These are phyloP conservation scores for Coemansia sp. DNA, from an alignment of 192 early-diverging fungal species.

Conservation along the genomic window DNA sequence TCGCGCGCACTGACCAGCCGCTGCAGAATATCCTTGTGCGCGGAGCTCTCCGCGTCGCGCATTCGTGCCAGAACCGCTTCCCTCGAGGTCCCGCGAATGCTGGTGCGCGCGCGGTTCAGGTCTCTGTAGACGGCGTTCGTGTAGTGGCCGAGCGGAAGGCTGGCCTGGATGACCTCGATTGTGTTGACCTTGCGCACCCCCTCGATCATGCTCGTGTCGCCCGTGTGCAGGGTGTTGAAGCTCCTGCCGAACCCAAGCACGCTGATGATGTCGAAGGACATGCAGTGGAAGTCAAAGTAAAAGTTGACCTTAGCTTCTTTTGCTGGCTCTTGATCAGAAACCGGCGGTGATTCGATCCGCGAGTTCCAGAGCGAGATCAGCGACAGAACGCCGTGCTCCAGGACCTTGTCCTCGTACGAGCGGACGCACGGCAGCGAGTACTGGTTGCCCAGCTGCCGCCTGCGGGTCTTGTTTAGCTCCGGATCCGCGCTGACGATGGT, in stretches of 20 bases:
- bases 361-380: constrained; percentile 34
- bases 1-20: constrained; percentile 45
- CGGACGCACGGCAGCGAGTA: constrained; percentile 29
- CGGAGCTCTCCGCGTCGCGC: background rate
- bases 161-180: constrained; percentile 18
- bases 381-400: constrained; percentile 31
- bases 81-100: background rate
- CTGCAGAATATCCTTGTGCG: constrained; percentile 45
- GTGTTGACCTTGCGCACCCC: constrained; percentile 15
- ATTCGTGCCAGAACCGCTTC: background rate
- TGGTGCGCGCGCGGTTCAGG: background rate
- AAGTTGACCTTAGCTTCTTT: constrained; percentile 29
- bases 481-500: constrained; percentile 40
- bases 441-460: constrained; percentile 29
- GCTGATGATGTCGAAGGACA: constrained; percentile 42
- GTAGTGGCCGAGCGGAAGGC: constrained; percentile 5
- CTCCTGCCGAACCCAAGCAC: constrained; percentile 34
- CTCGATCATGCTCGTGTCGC: constrained; percentile 25
- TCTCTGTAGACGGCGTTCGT: constrained; percentile 13
- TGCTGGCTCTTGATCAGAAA: background rate
- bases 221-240: constrained; percentile 24
- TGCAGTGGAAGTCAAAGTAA: constrained; percentile 34
- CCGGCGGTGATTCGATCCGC: background rate
- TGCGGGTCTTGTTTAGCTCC: constrained; percentile 29
- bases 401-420: constrained; percentile 19